Base-by-base conservation (phyloP, 78 protist genomes). In the Isochrysis galbana region DNA sequence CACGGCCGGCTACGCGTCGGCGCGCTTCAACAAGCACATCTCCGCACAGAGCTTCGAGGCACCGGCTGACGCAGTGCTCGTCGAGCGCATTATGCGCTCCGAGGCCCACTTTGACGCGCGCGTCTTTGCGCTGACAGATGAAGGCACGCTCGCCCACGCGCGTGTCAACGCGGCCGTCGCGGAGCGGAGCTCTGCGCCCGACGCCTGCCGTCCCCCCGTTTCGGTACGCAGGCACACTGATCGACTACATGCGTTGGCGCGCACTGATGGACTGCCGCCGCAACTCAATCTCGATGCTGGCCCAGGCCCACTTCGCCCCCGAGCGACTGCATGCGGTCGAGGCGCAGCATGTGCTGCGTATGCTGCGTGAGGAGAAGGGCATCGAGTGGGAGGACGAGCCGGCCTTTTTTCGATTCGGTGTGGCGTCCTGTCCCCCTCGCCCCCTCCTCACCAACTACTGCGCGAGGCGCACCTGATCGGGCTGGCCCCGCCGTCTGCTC, bases 101-200 rank as follows among this genome's bases (percentile, higher is more conserved):
- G 84, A 77, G 21, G 84, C 84, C 34, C 84, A 77, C 84, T 77
- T 77, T 32, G 84, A 77, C 84, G 5, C 84, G 44, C 44, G 84
- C 14, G 47, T 39, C 36, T 36, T 77, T 29, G 2, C 17, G 17
- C 29, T 77, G 46, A 42, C 84, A 2, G 44, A 36, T 2, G 84
- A 0, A 5, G 84, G 4, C 14, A 51, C n/a, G n/a, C n/a, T n/a
- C n/a, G n/a, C n/a, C n/a, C n/a, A n/a, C n/a, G n/a, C n/a, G n/a
- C n/a, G n/a, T n/a, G n/a, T n/a, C n/a, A n/a, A n/a, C n/a, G n/a
- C n/a, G n/a, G n/a, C n/a, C n/a, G n/a, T n/a, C n/a, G n/a, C n/a
- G n/a, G n/a, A n/a, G n/a, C n/a, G n/a, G n/a, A n/a, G n/a, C n/a
- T n/a, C n/a, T n/a, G n/a, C n/a, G n/a, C n/a, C n/a, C n/a, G n/a